These are phyloP conservation scores for Aphanoascus verrucosus DNA, from an alignment of 2,329 filamentous ascomycete genomes.

Conservation along the genomic window DNA sequence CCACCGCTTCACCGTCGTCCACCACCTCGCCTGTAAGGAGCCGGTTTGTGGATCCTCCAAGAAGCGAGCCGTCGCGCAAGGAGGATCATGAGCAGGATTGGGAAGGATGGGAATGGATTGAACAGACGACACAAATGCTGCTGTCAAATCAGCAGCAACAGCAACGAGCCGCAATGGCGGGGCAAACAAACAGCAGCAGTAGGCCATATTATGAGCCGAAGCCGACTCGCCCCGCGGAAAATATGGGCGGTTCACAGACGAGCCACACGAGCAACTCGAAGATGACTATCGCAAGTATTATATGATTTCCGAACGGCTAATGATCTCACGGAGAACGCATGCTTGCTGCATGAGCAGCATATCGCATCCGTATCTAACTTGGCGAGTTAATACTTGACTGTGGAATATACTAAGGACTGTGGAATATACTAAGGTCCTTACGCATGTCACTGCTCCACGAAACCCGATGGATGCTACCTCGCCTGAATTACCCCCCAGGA, in stretches of 20 bases:
- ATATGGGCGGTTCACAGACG: constrained; percentile 9
- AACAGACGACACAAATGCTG: constrained; percentile 51
- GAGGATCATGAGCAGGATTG: constrained; percentile 52
- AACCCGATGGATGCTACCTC: too few relatives aligned
- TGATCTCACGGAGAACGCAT: background rate
- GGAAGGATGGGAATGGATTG: constrained; percentile 70
- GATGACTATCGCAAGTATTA: constrained; percentile 40
- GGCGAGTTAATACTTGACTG: background rate
- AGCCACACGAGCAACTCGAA: constrained; percentile 29
- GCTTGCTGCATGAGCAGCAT: background rate
- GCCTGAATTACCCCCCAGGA: too few relatives aligned
- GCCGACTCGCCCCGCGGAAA: background rate
- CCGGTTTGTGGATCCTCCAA: constrained; percentile 43
- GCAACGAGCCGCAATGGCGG: constrained; percentile 16
- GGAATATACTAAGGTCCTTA: too few relatives aligned
- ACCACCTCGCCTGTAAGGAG: constrained; percentile 7
- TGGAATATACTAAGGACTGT: too few relatives aligned
- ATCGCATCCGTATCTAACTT: background rate
- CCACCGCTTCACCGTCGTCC: constrained; percentile 9
- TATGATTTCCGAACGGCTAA: constrained; percentile 20
- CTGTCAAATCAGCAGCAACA: constrained; percentile 37
- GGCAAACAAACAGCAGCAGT: background rate
- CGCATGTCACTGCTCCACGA: too few relatives aligned
- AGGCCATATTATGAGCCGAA: background rate
- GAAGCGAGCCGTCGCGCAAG: constrained; percentile 33